Evolutionary conservation across 108 stramenopile species (phyloP), one percentile per base, ranked within the genome.

Genomic region (Nitzschia palea): DNA sequence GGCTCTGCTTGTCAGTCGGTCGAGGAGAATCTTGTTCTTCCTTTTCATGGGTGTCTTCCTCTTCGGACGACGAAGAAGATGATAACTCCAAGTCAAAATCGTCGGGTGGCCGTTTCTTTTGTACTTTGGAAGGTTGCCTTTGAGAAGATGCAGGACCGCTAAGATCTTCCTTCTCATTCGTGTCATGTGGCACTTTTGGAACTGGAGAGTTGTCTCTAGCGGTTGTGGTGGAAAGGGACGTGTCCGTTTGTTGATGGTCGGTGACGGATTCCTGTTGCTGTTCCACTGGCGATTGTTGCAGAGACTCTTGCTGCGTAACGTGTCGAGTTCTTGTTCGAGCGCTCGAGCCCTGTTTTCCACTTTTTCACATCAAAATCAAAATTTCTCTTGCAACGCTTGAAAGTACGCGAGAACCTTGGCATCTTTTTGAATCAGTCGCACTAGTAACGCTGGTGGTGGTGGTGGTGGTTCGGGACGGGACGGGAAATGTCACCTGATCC

Each of bases 321-420:
- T 25, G 18, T 0, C 60, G 27, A 20, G 28, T 43, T 73, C 14
- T 4, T 64, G 27, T 35, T 77, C 35, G 31, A 68, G 80, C 14
- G 60, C 3, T 34, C 50, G 45, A 1, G 85, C 82, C 30, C 86
- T 18, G 59, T 45, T 55, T 86, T 87, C 91, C 91, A 93, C 52
- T 80, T 78, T 14, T 69, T 66, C 0, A 89, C 87, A 72, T 93
- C 91, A 29, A 80, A 83, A 45, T 80, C 79, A 17, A 89, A 59
- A 73, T 87, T 88, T n/a, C 27, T 59, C 67, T 59, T 89, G 86
- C 48, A 93, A 58, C 6, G 86, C 68, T 43, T 59, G 48, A 67
- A 93, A 89, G 59, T 89, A 93, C 2, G 51, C 29, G 20, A 86
- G 58, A 14, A 89, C 91, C 0, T 61, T 48, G 2, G 65, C 50